These are phyloP conservation scores for Alternaria infectoria DNA, from an alignment of 2,329 filamentous ascomycete genomes.

Conservation along the genomic window DNA sequence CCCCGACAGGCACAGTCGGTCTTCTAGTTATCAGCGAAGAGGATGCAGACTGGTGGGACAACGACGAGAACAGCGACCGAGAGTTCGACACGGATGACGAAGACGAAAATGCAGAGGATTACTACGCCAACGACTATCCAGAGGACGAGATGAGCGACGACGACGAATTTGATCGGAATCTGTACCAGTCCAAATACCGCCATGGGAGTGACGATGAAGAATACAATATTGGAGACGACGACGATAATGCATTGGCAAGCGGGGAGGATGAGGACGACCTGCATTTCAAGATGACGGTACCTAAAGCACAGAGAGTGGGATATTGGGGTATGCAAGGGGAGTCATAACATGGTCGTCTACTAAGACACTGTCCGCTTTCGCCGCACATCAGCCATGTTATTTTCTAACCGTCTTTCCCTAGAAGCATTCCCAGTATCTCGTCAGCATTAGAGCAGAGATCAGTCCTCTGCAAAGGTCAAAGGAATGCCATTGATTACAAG, in stretches of 20 bases:
- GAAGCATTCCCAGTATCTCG: background rate
- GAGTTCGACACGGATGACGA: slow-evolving; percentile 67
- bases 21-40: slow-evolving; percentile 58
- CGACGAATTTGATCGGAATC: slow-evolving; percentile 63
- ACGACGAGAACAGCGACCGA: slow-evolving; percentile 59
- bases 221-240: slow-evolving; percentile 28
- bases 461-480: background rate
- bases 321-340: slow-evolving; percentile 36
- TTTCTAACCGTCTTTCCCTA: background rate
- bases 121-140: slow-evolving; percentile 80
- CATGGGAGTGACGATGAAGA: slow-evolving; percentile 51
- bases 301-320: slow-evolving; percentile 26
- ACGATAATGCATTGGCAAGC: slow-evolving; percentile 25
- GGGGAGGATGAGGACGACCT: slow-evolving; percentile 40
- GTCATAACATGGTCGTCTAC: background rate
- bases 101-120: slow-evolving; percentile 74
- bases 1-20: slow-evolving; percentile 44
- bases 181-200: slow-evolving; percentile 50
- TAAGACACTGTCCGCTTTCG: background rate
- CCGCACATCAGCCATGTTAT: background rate
- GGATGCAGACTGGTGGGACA: slow-evolving; percentile 64
- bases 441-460: background rate
- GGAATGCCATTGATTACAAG: background rate
- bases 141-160: slow-evolving; percentile 79
- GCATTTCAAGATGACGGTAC: slow-evolving; percentile 38